phyloP scores from a whole-genome alignment of 2,329 filamentous ascomycete species.

The Colletotrichum kahawae region DNA sequence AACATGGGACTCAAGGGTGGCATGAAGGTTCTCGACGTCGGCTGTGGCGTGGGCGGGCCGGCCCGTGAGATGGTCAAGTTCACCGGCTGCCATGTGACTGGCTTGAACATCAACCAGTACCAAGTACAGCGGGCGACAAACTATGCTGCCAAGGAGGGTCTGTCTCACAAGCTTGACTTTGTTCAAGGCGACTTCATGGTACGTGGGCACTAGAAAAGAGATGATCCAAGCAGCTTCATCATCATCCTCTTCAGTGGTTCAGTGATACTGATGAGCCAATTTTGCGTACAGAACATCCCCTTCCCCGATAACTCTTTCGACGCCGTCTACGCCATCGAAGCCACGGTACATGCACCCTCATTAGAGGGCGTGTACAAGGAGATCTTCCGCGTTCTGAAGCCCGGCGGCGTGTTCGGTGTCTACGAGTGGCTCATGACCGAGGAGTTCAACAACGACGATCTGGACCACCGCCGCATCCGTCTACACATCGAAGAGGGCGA shows the following conservation, averaged over 20 bases:
- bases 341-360: conserved; percentile 87
- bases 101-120: conserved; percentile 97
- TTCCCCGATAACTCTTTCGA: conserved; percentile 91
- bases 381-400: conserved; percentile 91
- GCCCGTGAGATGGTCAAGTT: conserved; percentile 94
- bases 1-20: conserved; percentile 79
- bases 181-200: conserved; percentile 95
- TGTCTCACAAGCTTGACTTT: conserved; percentile 78
- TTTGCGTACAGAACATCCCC: conserved; percentile 73
- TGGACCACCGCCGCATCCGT: conserved; percentile 82
- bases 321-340: conserved; percentile 93
- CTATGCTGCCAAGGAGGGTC: conserved; percentile 80
- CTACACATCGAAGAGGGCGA: conserved; percentile 91
- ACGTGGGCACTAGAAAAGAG: conserved; percentile 17
- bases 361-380: conserved; percentile 88
- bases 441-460: conserved; percentile 85
- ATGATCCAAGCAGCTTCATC: background rate
- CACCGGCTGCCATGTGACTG: conserved; percentile 81
- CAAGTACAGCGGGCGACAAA: conserved; percentile 88
- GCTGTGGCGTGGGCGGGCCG: conserved; percentile 93
- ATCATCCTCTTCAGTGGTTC: background rate
- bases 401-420: conserved; percentile 88
- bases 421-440: conserved; percentile 99
- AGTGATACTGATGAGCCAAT: too few species aligned
- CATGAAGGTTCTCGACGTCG: conserved; percentile 89